phyloP scores from a whole-genome alignment of 805 yeast species.

The Saturnispora saitoi region DNA sequence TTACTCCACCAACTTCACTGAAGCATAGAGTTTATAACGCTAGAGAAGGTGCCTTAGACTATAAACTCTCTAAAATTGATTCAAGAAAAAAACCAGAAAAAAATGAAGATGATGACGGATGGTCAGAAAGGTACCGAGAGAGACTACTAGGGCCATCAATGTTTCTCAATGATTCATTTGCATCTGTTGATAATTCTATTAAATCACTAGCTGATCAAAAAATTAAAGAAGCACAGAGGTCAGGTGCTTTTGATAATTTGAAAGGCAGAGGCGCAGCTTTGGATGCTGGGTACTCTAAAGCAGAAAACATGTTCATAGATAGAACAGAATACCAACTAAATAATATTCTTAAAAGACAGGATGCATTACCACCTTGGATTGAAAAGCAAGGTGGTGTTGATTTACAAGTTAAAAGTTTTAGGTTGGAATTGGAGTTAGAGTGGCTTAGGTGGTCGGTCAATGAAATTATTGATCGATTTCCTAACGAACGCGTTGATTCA shows the following conservation, averaged over 20 bases:
- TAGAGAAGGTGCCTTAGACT: constrained; percentile 58
- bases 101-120: constrained; percentile 35
- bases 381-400: constrained; percentile 61
- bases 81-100: constrained; percentile 20
- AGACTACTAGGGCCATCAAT: constrained; percentile 50
- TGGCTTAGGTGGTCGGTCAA: constrained; percentile 32
- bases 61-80: constrained; percentile 38
- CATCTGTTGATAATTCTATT: constrained; percentile 42
- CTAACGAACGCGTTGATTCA: constrained; percentile 15
- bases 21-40: constrained; percentile 47
- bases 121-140: constrained; percentile 55
- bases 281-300: constrained; percentile 29
- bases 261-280: constrained; percentile 55
- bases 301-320: constrained; percentile 47
- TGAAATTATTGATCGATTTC: constrained; percentile 23
- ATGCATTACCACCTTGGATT: constrained; percentile 84
- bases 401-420: constrained; percentile 37
- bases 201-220: constrained; percentile 64
- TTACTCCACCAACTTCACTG: constrained; percentile 11
- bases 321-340: constrained; percentile 73
- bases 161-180: constrained; percentile 35
- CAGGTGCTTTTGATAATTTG: constrained; percentile 59
- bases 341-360: constrained; percentile 65
- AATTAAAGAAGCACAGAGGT: constrained; percentile 63
- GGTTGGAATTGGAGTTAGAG: constrained; percentile 34